A percentile compares a stretch with the other conserved stretches of the same genome.
These are phyloP conservation scores for Boeremia lycopersici DNA, from an alignment of 2,329 filamentous ascomycete species.

Conservation along the genomic window DNA sequence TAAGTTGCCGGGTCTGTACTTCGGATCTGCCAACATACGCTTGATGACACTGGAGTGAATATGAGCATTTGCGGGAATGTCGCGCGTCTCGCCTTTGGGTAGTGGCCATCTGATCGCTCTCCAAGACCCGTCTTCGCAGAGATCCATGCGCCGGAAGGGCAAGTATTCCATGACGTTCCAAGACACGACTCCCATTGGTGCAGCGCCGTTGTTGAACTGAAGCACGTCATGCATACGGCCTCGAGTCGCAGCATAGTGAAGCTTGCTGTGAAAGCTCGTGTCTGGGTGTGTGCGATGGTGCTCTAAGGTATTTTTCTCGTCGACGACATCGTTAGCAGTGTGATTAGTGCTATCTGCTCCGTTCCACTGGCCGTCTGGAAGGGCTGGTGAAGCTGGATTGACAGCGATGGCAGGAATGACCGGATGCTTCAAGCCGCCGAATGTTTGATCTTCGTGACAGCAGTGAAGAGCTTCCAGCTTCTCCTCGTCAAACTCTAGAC, in stretches of 20 bases:
- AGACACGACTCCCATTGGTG: slow-evolving; percentile 61
- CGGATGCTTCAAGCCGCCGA: slow-evolving; percentile 2
- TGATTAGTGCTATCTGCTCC: not conserved
- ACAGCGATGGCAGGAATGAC: slow-evolving; percentile 42
- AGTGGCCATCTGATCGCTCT: slow-evolving; percentile 80
- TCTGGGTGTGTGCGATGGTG: slow-evolving; percentile 30
- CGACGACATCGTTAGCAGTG: slow-evolving; percentile 12
- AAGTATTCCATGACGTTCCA: slow-evolving; percentile 85
- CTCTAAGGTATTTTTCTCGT: slow-evolving; percentile 22
- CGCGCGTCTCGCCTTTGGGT: slow-evolving; percentile 76
- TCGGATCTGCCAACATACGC: slow-evolving; percentile 67
- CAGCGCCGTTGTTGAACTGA: slow-evolving; percentile 65
- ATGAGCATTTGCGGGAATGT: slow-evolving; percentile 72
- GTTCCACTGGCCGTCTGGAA: not conserved
- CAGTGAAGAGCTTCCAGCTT: slow-evolving; percentile 73
- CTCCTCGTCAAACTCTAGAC: slow-evolving; percentile 71
- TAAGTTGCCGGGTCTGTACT: slow-evolving; percentile 77
- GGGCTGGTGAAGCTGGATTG: slow-evolving; percentile 33
- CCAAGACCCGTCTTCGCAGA: slow-evolving; percentile 75
- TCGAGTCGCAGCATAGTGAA: slow-evolving; percentile 61
- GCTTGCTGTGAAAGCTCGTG: slow-evolving; percentile 60
- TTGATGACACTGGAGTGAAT: slow-evolving; percentile 77
- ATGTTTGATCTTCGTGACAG: slow-evolving; percentile 43
- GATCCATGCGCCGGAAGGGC: slow-evolving; percentile 80
- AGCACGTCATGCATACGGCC: slow-evolving; percentile 74